These are phyloP conservation scores for Colletotrichum spinosum DNA, from an alignment of 2,329 filamentous ascomycete species.

Conservation along the genomic window DNA sequence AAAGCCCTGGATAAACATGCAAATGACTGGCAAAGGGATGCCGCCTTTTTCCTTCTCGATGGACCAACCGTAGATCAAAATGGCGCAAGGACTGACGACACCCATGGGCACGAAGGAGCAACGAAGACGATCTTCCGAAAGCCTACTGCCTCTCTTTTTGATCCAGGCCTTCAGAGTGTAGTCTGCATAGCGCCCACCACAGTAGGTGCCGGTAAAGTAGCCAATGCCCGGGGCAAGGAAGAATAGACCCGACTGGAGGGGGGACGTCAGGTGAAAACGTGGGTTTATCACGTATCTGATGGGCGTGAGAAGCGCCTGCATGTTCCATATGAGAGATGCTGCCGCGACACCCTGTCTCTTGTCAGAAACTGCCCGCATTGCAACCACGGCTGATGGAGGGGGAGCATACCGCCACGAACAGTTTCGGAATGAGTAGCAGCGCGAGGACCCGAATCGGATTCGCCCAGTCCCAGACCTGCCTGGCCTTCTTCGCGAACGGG, in stretches of 20 bases:
- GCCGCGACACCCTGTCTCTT: slow-evolving; percentile 9
- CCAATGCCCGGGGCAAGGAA: slow-evolving; percentile 79
- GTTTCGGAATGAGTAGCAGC: slow-evolving; percentile 75
- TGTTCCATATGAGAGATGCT: slow-evolving; percentile 75
- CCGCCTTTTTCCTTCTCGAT: slow-evolving; percentile 41
- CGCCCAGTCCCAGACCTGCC: slow-evolving; percentile 57
- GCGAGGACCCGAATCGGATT: slow-evolving; percentile 74
- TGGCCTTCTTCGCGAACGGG: slow-evolving; percentile 55
- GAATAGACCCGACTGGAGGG: slow-evolving; percentile 75
- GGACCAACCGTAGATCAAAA: slow-evolving; percentile 76
- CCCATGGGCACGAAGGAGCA: slow-evolving; percentile 71
- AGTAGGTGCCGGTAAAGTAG: slow-evolving; percentile 74
- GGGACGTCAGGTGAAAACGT: slow-evolving; percentile 72
- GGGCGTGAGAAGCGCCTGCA: slow-evolving; percentile 75
- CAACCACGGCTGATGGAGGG: slow-evolving; percentile 34
- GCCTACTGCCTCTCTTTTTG: slow-evolving; percentile 63
- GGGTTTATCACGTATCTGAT: slow-evolving; percentile 79
- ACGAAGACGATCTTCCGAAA: slow-evolving; percentile 77
- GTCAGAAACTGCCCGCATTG: background rate
- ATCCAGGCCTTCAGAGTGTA: slow-evolving; percentile 71
- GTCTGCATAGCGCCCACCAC: slow-evolving; percentile 77
- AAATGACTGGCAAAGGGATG: slow-evolving; percentile 68
- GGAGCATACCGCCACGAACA: slow-evolving; percentile 68
- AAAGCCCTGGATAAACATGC: slow-evolving; percentile 77
- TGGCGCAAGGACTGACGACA: slow-evolving; percentile 69